Percentiles rank a stretch among this genome's conserved stretches.
These are phyloP conservation scores for Phialophora verrucosa DNA, from an alignment of 2,329 filamentous ascomycete genomes.

Conservation along the genomic window DNA sequence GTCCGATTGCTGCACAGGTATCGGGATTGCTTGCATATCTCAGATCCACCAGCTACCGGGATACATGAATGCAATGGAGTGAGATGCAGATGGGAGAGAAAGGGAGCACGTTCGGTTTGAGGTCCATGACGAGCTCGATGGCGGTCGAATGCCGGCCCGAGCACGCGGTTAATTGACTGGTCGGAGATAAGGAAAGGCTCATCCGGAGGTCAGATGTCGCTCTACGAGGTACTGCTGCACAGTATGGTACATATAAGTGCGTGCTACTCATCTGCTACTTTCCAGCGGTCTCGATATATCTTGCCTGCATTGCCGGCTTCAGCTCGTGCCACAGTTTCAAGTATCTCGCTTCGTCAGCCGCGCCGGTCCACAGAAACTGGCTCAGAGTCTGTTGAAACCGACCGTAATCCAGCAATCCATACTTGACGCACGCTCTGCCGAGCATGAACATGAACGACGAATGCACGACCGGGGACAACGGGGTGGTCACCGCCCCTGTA, in stretches of 20 bases:
- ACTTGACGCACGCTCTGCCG: constrained; percentile 19
- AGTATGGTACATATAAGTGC: background rate
- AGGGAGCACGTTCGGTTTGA: too few relatives aligned
- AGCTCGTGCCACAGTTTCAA: constrained; percentile 20
- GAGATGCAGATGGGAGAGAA: background rate
- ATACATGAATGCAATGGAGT: background rate
- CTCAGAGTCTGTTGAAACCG: constrained; percentile 16
- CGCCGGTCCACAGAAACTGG: constrained; percentile 28
- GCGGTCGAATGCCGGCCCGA: constrained; percentile 1
- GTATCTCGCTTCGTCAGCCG: constrained; percentile 27
- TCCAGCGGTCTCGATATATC: background rate
- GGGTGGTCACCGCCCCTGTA: constrained; percentile 17
- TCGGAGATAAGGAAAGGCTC: constrained; percentile 5
- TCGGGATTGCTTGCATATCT: background rate
- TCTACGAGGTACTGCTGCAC: background rate
- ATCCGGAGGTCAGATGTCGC: background rate
- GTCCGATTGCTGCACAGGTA: background rate
- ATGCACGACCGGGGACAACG: background rate
- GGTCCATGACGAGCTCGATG: background rate
- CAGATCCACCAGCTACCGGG: too few relatives aligned
- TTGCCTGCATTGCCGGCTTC: background rate
- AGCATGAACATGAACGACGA: constrained; percentile 23
- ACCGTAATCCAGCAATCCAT: constrained; percentile 19
- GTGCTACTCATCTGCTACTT: background rate
- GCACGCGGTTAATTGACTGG: background rate